A percentile compares a stretch with the other conserved stretches of the same genome.
These are phyloP conservation scores for Hypoxylon cercidicola DNA, from an alignment of 495 filamentous ascomycete genomes.

Conservation along the genomic window DNA sequence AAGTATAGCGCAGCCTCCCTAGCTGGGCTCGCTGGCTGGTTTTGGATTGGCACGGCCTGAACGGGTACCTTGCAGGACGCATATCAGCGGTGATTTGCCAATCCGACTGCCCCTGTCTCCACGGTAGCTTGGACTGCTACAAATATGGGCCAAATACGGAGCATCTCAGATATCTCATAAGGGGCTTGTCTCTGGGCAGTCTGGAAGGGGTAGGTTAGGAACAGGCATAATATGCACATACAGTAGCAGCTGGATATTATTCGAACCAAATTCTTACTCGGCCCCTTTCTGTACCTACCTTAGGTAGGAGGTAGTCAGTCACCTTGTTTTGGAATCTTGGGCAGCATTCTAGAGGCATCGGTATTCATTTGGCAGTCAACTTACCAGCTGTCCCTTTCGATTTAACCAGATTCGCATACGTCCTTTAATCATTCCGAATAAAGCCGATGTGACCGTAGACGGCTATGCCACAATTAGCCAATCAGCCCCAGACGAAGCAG, in stretches of 20 bases:
- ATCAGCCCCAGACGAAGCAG: constrained; percentile 27
- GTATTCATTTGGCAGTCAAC: constrained; percentile 15
- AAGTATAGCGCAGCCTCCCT: constrained; percentile 20
- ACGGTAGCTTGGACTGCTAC: constrained; percentile 18
- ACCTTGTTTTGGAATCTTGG: not conserved
- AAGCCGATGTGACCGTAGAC: constrained; percentile 30
- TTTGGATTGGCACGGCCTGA: constrained; percentile 33
- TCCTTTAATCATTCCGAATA: constrained; percentile 31
- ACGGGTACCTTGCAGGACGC: constrained; percentile 48
- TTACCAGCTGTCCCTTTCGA: constrained; percentile 29
- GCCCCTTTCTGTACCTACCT: constrained; percentile 18
- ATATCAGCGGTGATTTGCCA: constrained; percentile 33
- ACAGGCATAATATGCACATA: not conserved
- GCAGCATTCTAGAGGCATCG: constrained; percentile 9
- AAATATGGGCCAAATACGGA: constrained; percentile 38
- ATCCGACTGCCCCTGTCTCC: constrained; percentile 34
- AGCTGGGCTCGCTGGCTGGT: not conserved
- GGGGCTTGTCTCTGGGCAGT: constrained; percentile 16
- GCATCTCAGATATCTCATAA: constrained; percentile 9
- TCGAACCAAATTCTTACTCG: constrained; percentile 27
- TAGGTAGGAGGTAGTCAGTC: too few relatives aligned
- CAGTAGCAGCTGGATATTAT: not conserved
- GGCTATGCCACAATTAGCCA: constrained; percentile 34
- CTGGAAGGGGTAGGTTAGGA: not conserved
- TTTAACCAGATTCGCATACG: constrained; percentile 33